These are phyloP conservation scores for Ustulina deusta DNA, from an alignment of 2,329 filamentous ascomycete species.

Conservation along the genomic window DNA sequence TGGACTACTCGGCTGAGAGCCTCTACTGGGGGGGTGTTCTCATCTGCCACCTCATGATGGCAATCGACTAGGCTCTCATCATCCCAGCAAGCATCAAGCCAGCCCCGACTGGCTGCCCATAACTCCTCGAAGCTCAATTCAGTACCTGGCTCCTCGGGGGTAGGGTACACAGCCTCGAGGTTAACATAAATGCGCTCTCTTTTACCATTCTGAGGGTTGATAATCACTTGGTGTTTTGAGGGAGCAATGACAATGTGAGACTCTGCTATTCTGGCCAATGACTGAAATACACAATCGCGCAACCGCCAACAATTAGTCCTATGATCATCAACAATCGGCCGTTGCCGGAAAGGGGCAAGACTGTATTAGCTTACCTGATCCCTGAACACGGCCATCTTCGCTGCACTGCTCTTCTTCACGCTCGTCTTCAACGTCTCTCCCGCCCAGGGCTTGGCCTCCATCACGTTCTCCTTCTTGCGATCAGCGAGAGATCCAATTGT, in stretches of 20 bases:
- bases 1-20: constrained; percentile 47
- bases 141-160: constrained; percentile 74
- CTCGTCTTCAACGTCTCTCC: constrained; percentile 91
- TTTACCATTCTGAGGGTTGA: constrained; percentile 85
- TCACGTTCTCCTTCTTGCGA: constrained; percentile 91
- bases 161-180: constrained; percentile 86
- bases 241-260: constrained; percentile 75
- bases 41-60: constrained; percentile 37
- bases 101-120: constrained; percentile 80
- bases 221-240: constrained; percentile 79
- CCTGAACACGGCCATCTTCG: constrained; percentile 94
- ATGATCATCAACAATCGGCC: constrained; percentile 84
- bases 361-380: constrained; percentile 82
- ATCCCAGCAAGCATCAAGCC: constrained; percentile 70
- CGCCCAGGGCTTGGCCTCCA: constrained; percentile 89
- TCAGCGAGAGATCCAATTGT: constrained; percentile 88
- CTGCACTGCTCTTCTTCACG: constrained; percentile 79
- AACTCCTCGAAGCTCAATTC: constrained; percentile 95
- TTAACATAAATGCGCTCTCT: constrained; percentile 90
- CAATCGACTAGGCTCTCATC: constrained; percentile 52
- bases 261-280: constrained; percentile 69
- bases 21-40: constrained; percentile 45
- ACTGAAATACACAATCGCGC: constrained; percentile 63
- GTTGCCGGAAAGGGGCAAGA: constrained; percentile 53
- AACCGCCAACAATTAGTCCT: constrained; percentile 86